Evolutionary conservation across 768 basidiomycete species (phyloP), one percentile per base, ranked within the genome.

Genomic region (Tephrocybe sp.): DNA sequence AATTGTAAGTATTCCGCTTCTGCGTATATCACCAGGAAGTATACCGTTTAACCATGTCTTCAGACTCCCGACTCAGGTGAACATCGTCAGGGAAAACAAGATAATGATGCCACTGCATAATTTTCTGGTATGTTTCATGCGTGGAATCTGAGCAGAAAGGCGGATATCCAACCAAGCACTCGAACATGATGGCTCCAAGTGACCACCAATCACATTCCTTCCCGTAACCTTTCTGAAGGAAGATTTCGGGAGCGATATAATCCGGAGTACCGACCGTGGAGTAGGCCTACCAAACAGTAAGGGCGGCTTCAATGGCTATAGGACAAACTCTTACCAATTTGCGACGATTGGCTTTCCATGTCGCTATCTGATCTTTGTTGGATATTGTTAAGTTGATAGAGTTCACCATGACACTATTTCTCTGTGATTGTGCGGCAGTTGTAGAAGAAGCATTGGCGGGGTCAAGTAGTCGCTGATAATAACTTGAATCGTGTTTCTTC

Each of bases 191-290:
- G 14, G 94, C 92, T 4, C 97, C 97, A 23, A 98, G 78, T 7
- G 95, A 97, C 97, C 97, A 99, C 94, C 95, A 98, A 68, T 99
- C 97, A 63, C 95, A 98, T 68, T 96, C 95, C 62, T 95, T 92
- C 19, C 92, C 93, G 66, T 98, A 98, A n/a, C 97, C 97, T 64
- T 91, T 87, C 66, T 95, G 92, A 53, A 88, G 68, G 77, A 98
- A 98, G 62, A 98, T 97, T 67, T 98, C 95, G 0, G 95, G 94
- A 2, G 96, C 93, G 60, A 98, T 97, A 68, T 97, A 82, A 68
- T 98, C 96, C 3, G 94, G 95, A 20, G 95, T 98, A 35, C 95
- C 95, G 55, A 98, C 96, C 10, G 97, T 98, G 3, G 95, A 98
- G 69, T 95, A 99, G 3, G 96, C 96, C 92, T 94, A 52, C 46